These are phyloP conservation scores for Bathelium albidoporum DNA, from an alignment of 495 filamentous ascomycete species.

Conservation along the genomic window DNA sequence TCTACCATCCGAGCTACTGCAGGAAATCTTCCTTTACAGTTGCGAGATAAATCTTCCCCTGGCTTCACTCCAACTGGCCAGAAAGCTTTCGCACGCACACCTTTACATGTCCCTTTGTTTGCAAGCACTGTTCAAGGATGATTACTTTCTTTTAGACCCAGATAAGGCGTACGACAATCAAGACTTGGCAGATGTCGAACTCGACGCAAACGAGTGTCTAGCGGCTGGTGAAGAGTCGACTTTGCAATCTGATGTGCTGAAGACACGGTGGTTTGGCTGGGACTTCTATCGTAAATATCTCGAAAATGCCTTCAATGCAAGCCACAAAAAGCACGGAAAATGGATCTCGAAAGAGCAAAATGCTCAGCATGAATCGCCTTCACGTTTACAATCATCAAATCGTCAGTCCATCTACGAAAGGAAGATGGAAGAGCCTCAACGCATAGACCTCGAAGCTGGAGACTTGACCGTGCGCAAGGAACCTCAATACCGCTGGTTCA, in stretches of 20 bases:
- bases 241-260: neutral
- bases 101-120: neutral
- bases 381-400: neutral
- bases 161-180: neutral
- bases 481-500: neutral
- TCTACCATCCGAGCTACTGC: neutral
- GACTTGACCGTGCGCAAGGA: neutral
- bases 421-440: neutral
- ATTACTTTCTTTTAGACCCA: neutral
- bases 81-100: neutral
- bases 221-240: neutral
- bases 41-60: neutral
- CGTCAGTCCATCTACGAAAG: neutral
- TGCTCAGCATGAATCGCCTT: neutral
- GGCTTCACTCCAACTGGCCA: neutral
- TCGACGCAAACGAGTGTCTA: neutral
- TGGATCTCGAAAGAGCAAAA: neutral
- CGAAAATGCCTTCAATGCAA: neutral
- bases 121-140: neutral
- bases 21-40: neutral
- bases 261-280: neutral
- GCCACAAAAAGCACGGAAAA: neutral
- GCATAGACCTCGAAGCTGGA: neutral
- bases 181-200: neutral
- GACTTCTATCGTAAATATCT: neutral